Base-by-base conservation (phyloP, 495 filamentous ascomycete species). In the Saxophila tyrrhenica region DNA sequence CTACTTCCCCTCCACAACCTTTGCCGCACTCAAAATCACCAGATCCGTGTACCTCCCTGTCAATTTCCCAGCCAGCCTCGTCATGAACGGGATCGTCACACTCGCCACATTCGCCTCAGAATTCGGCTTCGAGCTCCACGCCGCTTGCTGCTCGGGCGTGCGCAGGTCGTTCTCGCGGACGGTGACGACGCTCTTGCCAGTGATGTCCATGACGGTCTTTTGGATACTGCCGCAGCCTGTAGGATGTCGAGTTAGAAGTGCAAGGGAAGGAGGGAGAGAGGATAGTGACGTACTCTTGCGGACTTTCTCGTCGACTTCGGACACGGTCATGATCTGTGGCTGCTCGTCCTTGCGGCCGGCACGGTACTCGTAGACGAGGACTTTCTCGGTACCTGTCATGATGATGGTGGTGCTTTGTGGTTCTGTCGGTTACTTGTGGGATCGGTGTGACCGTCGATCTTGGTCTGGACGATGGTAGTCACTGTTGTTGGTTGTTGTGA, bases 21-120 rank as follows among this genome's bases (percentile, higher is more conserved):
- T 48, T 35, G 29, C 51, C 54, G 29, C 32, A 32, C 55, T 58
- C 42, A 58, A 29, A 19, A 58, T 58, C 7, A 53, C 25, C 10
- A 58, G 23, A 49, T 58, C 50, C 1, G 23, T 3, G 50, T 48
- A 49, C 29, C 16, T 39, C 3, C 45, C 44, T 3, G 41, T 25
- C 3, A 58, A 16, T 3, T 20, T 25, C n/a, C 45, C 45, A 1
- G 25, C 39, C 1, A 58, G 39, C 49, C 29, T 17, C 2, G 51
- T 42, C 13, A 21, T 25, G 15, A 58, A 16, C 32, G 55, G 55
- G 25, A 59, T n/a, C 38, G 22, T 50, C 15, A 59, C 24, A 11
- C 51, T 50, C 9, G 56, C 56, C 1, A 59, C 24, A 35, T 59
- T 54, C 3, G 22, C 39, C 25, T 50, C 44, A 39, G 9, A 19